These are phyloP conservation scores for Lentinula lateritia DNA, from an alignment of 768 basidiomycete genomes.

Conservation along the genomic window DNA sequence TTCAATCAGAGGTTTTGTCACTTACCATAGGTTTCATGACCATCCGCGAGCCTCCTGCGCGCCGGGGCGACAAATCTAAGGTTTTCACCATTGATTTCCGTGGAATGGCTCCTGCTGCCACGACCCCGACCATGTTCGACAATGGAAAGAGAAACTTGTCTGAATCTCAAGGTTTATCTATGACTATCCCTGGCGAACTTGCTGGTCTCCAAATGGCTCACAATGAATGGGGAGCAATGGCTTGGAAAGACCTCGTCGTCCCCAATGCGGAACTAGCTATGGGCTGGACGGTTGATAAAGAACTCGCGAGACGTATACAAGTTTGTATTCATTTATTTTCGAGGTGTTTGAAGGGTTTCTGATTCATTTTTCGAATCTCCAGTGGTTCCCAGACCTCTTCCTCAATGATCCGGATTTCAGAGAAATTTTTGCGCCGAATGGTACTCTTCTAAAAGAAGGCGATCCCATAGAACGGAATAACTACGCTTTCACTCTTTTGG, in stretches of 20 bases:
- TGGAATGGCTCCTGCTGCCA: slow-evolving; percentile 54
- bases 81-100: slow-evolving; percentile 59
- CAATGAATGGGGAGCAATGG: slow-evolving; percentile 43
- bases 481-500: slow-evolving; percentile 51
- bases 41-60: slow-evolving; percentile 44
- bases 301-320: slow-evolving; percentile 52
- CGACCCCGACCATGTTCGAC: slow-evolving; percentile 56
- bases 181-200: slow-evolving; percentile 66
- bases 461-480: slow-evolving; percentile 48
- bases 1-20: not conserved
- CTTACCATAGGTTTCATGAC: slow-evolving; percentile 35
- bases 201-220: slow-evolving; percentile 61
- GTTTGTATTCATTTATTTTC: slow-evolving; percentile 22
- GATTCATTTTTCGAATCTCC: too few relatives aligned
- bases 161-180: slow-evolving; percentile 53
- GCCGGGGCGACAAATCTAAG: slow-evolving; percentile 17
- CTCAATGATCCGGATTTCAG: slow-evolving; percentile 43
- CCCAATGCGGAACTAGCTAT: slow-evolving; percentile 55
- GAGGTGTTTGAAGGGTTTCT: too few relatives aligned
- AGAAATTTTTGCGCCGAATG: slow-evolving; percentile 52
- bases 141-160: slow-evolving; percentile 32
- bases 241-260: slow-evolving; percentile 34
- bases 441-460: slow-evolving; percentile 48
- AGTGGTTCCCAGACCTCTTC: slow-evolving; percentile 25
- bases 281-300: slow-evolving; percentile 54